Evolutionary conservation across 768 basidiomycete genomes (phyloP).

Genomic region (Tylopilus balloui): DNA sequence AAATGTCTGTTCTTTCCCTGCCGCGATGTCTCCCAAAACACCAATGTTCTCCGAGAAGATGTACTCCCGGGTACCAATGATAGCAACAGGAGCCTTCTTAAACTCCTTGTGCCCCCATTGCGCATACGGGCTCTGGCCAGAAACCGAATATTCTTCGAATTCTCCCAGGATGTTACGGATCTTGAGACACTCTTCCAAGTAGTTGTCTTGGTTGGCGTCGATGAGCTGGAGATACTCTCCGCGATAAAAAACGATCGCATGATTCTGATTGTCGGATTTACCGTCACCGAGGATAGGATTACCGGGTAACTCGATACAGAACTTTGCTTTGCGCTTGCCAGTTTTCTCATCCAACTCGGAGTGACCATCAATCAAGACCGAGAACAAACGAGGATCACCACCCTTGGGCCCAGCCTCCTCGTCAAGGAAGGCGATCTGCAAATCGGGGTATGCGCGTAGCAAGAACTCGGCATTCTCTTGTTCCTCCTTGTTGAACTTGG

Average conservation of each 20-base stretch:
- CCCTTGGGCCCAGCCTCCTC: slow-evolving; percentile 90
- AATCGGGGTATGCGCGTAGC: slow-evolving; percentile 94
- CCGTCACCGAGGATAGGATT: slow-evolving; percentile 99
- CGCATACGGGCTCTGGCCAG: slow-evolving; percentile 92
- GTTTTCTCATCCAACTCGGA: slow-evolving; percentile 88
- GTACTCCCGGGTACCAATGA: slow-evolving; percentile 97
- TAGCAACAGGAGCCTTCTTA: slow-evolving; percentile 85
- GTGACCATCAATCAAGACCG: slow-evolving; percentile 93
- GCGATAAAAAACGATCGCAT: slow-evolving; percentile 98
- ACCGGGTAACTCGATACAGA: slow-evolving; percentile 94
- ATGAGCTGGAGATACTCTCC: slow-evolving; percentile 99
- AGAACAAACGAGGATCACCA: slow-evolving; percentile 85
- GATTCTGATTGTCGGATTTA: slow-evolving; percentile 99
- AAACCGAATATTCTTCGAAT: slow-evolving; percentile 91
- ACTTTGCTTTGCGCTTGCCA: slow-evolving; percentile 92
- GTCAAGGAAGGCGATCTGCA: slow-evolving; percentile 97
- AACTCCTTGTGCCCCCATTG: slow-evolving; percentile 96
- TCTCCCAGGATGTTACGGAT: slow-evolving; percentile 97
- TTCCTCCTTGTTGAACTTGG: slow-evolving; percentile 99
- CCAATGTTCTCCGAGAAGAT: slow-evolving; percentile 99
- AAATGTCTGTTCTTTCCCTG: slow-evolving; percentile 99
- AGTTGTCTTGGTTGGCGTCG: slow-evolving; percentile 99
- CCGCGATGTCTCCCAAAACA: slow-evolving; percentile 97
- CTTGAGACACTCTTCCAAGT: slow-evolving; percentile 97
- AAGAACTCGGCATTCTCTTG: slow-evolving; percentile 98